Conservation (phyloP, 352 stramenopile genomes). For the Plasmopara muralis region DNA sequence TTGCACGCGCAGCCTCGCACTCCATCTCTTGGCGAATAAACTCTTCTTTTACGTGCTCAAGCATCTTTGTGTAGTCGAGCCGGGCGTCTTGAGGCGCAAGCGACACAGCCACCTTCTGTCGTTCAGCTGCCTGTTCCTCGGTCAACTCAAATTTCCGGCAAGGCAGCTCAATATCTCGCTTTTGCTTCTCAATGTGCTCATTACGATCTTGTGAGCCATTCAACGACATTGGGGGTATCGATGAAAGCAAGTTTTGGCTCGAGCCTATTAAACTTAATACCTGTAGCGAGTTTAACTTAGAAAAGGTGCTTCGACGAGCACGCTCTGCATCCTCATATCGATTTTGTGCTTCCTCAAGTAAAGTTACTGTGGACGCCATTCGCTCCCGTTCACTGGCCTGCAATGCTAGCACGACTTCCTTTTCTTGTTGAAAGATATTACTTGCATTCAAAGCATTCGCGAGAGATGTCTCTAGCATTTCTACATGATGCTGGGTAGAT, state of each 20-base stretch:
- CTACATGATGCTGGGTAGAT: constrained; percentile 23
- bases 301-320: constrained; percentile 47
- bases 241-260: constrained; percentile 21
- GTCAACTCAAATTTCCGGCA: constrained; percentile 45
- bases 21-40: constrained; percentile 42
- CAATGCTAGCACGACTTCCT: constrained; percentile 25
- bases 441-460: constrained; percentile 20
- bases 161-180: constrained; percentile 60
- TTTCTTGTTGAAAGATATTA: constrained; percentile 26
- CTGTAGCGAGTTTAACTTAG: constrained; percentile 60
- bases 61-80: constrained; percentile 34
- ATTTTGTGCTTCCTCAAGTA: constrained; percentile 38
- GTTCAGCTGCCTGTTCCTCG: constrained; percentile 43
- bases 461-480: constrained; percentile 33
- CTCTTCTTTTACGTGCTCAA: constrained; percentile 47
- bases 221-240: not conserved
- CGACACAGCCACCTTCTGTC: constrained; percentile 46
- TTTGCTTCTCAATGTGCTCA: constrained; percentile 55
- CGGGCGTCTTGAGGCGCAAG: constrained; percentile 40
- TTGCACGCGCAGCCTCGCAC: constrained; percentile 28
- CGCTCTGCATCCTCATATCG: constrained; percentile 51
- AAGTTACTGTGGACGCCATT: constrained; percentile 20
- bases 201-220: constrained; percentile 10
- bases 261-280: constrained; percentile 24
- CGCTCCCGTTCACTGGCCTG: constrained; percentile 34